These are phyloP conservation scores for Fusarium anthophilum DNA, from an alignment of 2,329 filamentous ascomycete species.

Conservation along the genomic window DNA sequence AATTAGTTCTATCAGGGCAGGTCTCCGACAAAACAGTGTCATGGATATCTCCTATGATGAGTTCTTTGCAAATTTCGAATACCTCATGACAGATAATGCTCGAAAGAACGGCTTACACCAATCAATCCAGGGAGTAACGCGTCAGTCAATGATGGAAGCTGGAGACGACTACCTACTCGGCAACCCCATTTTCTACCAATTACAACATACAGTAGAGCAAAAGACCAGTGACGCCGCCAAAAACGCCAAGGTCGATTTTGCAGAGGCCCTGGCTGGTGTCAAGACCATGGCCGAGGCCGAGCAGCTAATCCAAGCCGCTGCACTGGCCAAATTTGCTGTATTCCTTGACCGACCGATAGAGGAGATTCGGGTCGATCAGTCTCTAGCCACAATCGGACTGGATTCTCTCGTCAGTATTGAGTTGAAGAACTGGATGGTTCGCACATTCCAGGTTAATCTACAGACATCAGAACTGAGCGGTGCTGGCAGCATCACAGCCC, in stretches of 20 bases:
- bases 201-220: not conserved
- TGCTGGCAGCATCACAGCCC: not conserved
- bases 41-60: conserved; percentile 4
- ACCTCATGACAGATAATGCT: not conserved
- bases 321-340: conserved; percentile 3
- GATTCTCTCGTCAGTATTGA: conserved; percentile 8
- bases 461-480: conserved; percentile 6
- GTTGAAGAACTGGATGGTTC: conserved; percentile 14
- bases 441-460: conserved; percentile 8
- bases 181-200: not conserved
- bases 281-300: not conserved
- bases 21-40: not conserved
- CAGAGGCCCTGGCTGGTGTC: not conserved
- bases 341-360: not conserved
- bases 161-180: not conserved
- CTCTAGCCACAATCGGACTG: not conserved
- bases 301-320: not conserved
- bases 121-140: not conserved
- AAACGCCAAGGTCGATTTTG: not conserved
- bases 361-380: not conserved
- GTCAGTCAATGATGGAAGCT: conserved; percentile 1
- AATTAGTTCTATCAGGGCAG: conserved; percentile 1
- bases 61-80: conserved; percentile 1
- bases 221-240: not conserved
- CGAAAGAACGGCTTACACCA: not conserved